Evolutionary conservation across 164 flowering plant genomes (phyloP).

Genomic region (Santalum album): DNA sequence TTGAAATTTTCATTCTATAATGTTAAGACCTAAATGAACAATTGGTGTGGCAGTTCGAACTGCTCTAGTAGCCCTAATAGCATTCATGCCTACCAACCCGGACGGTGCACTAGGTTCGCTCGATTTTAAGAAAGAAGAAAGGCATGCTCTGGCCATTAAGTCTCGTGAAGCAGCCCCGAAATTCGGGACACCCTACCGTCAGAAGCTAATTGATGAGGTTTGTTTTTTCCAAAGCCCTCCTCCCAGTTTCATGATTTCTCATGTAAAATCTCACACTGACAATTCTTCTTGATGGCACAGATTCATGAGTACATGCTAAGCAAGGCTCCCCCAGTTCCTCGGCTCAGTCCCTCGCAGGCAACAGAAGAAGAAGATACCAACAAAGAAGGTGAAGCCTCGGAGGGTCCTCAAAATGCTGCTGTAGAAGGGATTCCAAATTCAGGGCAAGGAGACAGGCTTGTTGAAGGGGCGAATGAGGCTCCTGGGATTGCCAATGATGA

Average conservation of each 20-base stretch:
- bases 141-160: constrained; percentile 68
- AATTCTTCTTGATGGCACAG: constrained; percentile 23
- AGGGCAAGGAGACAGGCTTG: constrained; percentile 24
- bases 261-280: too few species aligned
- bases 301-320: constrained; percentile 88
- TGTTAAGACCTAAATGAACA: too few species aligned
- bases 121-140: constrained; percentile 83
- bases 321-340: constrained; percentile 78
- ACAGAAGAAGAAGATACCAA: too few species aligned
- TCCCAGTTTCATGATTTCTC: too few species aligned
- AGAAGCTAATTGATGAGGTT: constrained; percentile 89
- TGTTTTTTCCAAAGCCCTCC: too few species aligned
- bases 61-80: constrained; percentile 94
- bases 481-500: constrained; percentile 36
- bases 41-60: constrained; percentile 89
- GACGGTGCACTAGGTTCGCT: constrained; percentile 91
- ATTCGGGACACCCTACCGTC: constrained; percentile 78
- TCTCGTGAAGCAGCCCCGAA: constrained; percentile 85
- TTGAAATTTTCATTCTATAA: too few species aligned
- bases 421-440: constrained; percentile 20
- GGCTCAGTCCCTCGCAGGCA: constrained; percentile 19
- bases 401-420: constrained; percentile 19
- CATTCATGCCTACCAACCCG: constrained; percentile 97
- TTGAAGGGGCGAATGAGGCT: constrained; percentile 38
- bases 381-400: too few species aligned